Percentiles rank a stretch among this genome's conserved stretches.
Conservation (phyloP, 441 rosid species). For the Brassica balearica region DNA sequence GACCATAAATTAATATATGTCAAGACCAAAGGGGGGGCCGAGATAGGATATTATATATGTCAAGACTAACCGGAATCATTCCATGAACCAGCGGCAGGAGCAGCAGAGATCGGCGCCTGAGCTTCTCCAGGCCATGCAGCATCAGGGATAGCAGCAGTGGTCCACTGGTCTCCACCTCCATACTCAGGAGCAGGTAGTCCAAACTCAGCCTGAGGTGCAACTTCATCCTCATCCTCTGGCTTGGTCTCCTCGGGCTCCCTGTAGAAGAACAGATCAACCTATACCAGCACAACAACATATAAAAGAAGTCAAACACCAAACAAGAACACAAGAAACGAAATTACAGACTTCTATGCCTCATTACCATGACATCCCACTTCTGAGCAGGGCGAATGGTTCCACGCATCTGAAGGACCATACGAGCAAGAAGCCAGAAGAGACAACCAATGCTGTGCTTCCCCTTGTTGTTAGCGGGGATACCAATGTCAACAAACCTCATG, state of each 20-base stretch:
- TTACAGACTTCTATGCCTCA: not conserved
- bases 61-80: constrained; percentile 46
- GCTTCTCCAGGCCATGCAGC: constrained; percentile 62
- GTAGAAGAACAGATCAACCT: constrained; percentile 95
- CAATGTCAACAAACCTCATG: constrained; percentile 85
- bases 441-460: constrained; percentile 98
- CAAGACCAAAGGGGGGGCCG: too few species aligned
- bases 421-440: constrained; percentile 90
- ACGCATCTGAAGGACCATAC: constrained; percentile 98
- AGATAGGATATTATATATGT: too few species aligned
- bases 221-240: constrained; percentile 78
- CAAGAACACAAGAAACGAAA: not conserved
- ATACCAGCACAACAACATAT: constrained; percentile 21
- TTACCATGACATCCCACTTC: constrained; percentile 97
- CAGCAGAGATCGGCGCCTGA: constrained; percentile 57
- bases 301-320: not conserved
- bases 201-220: constrained; percentile 50
- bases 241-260: constrained; percentile 92
- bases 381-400: constrained; percentile 80
- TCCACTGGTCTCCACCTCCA: constrained; percentile 59
- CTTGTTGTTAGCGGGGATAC: constrained; percentile 95
- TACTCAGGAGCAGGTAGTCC: constrained; percentile 53
- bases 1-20: not conserved
- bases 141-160: constrained; percentile 51
- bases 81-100: constrained; percentile 52